Conservation (phyloP, 2,329 filamentous ascomycete species). For the Cordyceps farinosa region DNA sequence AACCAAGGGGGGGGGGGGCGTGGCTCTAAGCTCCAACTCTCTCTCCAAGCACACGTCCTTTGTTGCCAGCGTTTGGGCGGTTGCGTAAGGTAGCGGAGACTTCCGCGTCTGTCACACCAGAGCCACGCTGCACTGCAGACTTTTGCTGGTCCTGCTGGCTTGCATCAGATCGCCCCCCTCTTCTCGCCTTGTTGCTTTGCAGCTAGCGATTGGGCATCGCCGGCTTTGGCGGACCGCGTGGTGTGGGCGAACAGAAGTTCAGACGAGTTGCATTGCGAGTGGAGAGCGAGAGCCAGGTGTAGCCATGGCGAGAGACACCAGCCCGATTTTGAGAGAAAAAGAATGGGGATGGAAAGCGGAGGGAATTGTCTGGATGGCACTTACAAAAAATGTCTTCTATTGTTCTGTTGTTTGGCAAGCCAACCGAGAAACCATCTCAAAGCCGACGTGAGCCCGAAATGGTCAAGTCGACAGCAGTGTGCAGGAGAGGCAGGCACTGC, state of each 20-base stretch:
- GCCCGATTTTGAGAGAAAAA: too few relatives aligned
- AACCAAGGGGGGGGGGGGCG: background rate
- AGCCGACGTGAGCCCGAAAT: background rate
- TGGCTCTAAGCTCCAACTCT: background rate
- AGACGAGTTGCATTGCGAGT: background rate
- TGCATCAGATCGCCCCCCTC: slow-evolving; percentile 8
- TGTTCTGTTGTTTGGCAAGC: background rate
- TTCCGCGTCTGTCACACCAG: slow-evolving; percentile 6
- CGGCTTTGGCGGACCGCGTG: background rate
- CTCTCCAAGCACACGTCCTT: background rate
- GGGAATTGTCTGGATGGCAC: background rate
- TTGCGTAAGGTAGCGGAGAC: background rate
- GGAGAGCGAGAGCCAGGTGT: background rate
- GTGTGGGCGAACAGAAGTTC: background rate
- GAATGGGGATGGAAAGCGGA: background rate
- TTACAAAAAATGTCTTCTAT: background rate
- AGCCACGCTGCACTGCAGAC: background rate
- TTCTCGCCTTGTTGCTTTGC: background rate
- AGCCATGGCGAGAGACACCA: background rate
- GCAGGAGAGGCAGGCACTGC: background rate
- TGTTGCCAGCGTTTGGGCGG: background rate
- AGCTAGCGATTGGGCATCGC: background rate
- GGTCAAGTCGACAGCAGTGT: background rate
- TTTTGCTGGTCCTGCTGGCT: background rate
- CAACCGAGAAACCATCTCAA: background rate